Conservation (phyloP, 352 stramenopile genomes). For the Phytophthora cryptogea region DNA sequence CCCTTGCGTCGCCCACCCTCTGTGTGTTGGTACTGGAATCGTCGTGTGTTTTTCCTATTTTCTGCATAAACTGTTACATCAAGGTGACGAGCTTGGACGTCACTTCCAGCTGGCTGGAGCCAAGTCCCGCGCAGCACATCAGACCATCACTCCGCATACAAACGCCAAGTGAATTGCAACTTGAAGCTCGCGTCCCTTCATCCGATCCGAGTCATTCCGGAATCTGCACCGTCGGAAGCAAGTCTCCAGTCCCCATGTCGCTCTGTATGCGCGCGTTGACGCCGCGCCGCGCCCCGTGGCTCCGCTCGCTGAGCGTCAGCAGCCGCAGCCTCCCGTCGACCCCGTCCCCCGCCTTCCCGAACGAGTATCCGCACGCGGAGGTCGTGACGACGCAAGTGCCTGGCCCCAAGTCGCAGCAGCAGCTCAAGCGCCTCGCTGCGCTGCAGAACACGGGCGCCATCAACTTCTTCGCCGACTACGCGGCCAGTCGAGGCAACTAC, state of each 20-base stretch:
- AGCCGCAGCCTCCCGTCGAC: slow-evolving; percentile 39
- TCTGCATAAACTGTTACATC: slow-evolving; percentile 6
- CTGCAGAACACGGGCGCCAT: slow-evolving; percentile 73
- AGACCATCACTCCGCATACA: slow-evolving; percentile 23
- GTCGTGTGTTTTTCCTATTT: too few species aligned
- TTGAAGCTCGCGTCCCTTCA: slow-evolving; percentile 14
- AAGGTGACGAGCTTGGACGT: slow-evolving; percentile 13
- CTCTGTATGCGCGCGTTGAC: slow-evolving; percentile 10
- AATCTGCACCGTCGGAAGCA: slow-evolving; percentile 41
- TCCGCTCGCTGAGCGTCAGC: slow-evolving; percentile 19
- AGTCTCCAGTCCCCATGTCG: slow-evolving; percentile 9
- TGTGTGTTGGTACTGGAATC: too few species aligned
- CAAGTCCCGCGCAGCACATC: slow-evolving; percentile 27
- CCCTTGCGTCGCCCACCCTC: too few species aligned
- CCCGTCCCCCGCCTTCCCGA: slow-evolving; percentile 61
- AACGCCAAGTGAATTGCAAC: slow-evolving; percentile 19
- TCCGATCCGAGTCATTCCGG: slow-evolving; percentile 17
- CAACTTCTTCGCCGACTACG: slow-evolving; percentile 85
- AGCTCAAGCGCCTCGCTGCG: slow-evolving; percentile 50
- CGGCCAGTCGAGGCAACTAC: slow-evolving; percentile 79
- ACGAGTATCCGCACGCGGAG: slow-evolving; percentile 54
- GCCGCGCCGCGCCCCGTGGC: slow-evolving; percentile 10
- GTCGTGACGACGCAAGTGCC: slow-evolving; percentile 64
- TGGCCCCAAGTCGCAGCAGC: slow-evolving; percentile 65
- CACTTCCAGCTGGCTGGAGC: neutral